A percentile compares a stretch with the other conserved stretches of the same genome.
These are phyloP conservation scores for Cladosporium sp. DNA, from an alignment of 2,329 filamentous ascomycete species.

Conservation along the genomic window DNA sequence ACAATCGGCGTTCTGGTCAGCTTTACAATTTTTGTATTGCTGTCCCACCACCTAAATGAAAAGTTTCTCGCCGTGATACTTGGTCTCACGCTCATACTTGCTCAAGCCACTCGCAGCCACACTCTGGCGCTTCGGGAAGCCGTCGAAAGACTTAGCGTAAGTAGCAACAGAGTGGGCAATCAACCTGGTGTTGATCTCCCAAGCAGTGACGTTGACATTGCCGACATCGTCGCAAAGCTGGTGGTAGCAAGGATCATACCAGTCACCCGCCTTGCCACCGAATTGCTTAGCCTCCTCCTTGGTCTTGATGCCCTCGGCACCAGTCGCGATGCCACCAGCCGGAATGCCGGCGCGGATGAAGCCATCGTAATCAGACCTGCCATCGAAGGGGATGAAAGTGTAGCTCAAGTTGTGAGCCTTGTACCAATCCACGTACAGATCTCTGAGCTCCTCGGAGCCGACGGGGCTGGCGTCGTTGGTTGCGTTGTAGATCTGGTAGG, in stretches of 20 bases:
- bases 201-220: slow-evolving; percentile 40
- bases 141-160: slow-evolving; percentile 39
- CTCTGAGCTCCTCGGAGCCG: slow-evolving; percentile 61
- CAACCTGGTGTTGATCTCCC: slow-evolving; percentile 42
- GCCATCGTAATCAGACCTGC: slow-evolving; percentile 42
- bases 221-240: slow-evolving; percentile 38
- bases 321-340: slow-evolving; percentile 41
- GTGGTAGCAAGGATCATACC: slow-evolving; percentile 44
- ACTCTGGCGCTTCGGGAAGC: slow-evolving; percentile 34
- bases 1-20: background rate
- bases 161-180: slow-evolving; percentile 41
- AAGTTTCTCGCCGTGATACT: slow-evolving; percentile 28
- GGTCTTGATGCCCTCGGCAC: slow-evolving; percentile 43
- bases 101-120: slow-evolving; percentile 7
- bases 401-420: slow-evolving; percentile 32
- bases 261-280: slow-evolving; percentile 39
- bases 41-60: slow-evolving; percentile 22
- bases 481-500: slow-evolving; percentile 52
- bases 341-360: slow-evolving; percentile 43
- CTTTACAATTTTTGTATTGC: background rate
- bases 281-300: slow-evolving; percentile 38
- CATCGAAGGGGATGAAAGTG: slow-evolving; percentile 39
- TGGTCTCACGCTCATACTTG: slow-evolving; percentile 24
- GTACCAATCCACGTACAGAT: slow-evolving; percentile 38
- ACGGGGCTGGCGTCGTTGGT: slow-evolving; percentile 56